phyloP scores from a whole-genome alignment of 805 yeast genomes.

The Lipomyces orientalis region DNA sequence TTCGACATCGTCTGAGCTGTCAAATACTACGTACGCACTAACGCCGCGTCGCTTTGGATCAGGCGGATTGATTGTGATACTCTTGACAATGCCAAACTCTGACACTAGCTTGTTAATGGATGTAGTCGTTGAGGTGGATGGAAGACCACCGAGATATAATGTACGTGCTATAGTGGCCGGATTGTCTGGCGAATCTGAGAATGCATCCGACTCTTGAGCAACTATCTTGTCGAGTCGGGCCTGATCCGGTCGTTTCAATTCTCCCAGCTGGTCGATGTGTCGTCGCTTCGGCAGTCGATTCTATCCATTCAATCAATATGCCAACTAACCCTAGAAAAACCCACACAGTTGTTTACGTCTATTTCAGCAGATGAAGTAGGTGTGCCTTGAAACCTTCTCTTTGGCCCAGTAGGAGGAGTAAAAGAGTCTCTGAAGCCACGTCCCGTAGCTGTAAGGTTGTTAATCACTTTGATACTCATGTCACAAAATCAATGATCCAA shows the following conservation, averaged over 20 bases:
- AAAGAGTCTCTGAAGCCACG: neutral
- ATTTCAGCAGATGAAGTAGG: neutral
- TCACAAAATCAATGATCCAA: neutral
- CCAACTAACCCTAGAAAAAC: neutral
- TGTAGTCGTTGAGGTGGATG: slow-evolving; percentile 6
- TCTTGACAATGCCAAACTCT: slow-evolving; percentile 6
- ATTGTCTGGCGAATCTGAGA: neutral
- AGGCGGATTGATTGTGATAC: slow-evolving; percentile 17
- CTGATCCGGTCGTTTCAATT: slow-evolving; percentile 21
- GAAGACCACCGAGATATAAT: slow-evolving; percentile 24
- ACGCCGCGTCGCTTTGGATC: slow-evolving; percentile 26
- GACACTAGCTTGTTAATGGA: slow-evolving; percentile 14
- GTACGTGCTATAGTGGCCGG: slow-evolving; percentile 13
- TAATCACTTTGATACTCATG: neutral
- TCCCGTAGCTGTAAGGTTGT: neutral
- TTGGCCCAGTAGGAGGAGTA: neutral
- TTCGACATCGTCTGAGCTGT: slow-evolving; percentile 20
- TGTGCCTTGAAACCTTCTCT: neutral
- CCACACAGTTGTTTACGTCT: neutral
- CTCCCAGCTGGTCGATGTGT: slow-evolving; percentile 9
- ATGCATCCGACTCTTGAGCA: neutral
- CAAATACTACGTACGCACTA: slow-evolving; percentile 22
- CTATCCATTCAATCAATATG: slow-evolving; percentile 1
- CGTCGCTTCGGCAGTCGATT: slow-evolving; percentile 14
- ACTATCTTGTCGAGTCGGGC: slow-evolving; percentile 6